phyloP scores from a whole-genome alignment of 2,329 filamentous ascomycete species.

The Pseudodiploospora longispora region DNA sequence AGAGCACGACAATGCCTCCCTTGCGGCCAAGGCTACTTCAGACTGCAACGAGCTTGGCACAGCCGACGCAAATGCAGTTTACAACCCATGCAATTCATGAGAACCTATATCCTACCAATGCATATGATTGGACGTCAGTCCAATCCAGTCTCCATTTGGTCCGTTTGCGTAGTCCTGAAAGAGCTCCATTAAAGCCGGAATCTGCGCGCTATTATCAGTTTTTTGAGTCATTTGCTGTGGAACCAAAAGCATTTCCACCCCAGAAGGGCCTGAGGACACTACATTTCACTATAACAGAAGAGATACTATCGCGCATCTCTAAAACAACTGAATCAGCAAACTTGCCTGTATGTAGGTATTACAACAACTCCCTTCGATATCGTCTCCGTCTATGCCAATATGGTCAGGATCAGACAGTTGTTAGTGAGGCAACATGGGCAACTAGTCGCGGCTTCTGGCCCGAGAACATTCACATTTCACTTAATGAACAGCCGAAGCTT shows the following conservation, averaged over 20 bases:
- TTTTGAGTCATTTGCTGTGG: constrained; percentile 41
- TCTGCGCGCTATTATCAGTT: constrained; percentile 47
- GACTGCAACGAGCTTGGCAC: no score
- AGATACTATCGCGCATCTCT: constrained; percentile 28
- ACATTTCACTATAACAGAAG: constrained; percentile 36
- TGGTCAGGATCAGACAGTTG: constrained; percentile 8
- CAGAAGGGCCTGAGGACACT: constrained; percentile 33
- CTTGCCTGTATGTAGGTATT: constrained; percentile 31
- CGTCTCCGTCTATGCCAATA: constrained; percentile 58
- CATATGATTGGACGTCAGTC: constrained; percentile 33
- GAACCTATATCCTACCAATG: constrained; percentile 32
- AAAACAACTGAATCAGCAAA: constrained; percentile 14
- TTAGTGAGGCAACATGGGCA: constrained; percentile 51
- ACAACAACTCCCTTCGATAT: constrained; percentile 50
- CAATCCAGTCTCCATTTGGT: constrained; percentile 38
- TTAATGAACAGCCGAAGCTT: constrained; percentile 55
- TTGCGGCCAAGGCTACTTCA: no score
- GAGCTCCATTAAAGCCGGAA: constrained; percentile 21
- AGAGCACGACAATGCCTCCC: no score
- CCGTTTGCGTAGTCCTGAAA: constrained; percentile 39
- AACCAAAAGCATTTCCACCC: constrained; percentile 33
- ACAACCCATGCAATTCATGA: constrained; percentile 3
- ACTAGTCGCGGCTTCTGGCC: constrained; percentile 63
- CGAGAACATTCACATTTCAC: constrained; percentile 54
- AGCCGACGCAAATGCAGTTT: background rate